Percentiles rank a stretch among this genome's conserved stretches.
phyloP scores from a whole-genome alignment of 345 rosid genomes.

The Eucalyptus erythrocorys region DNA sequence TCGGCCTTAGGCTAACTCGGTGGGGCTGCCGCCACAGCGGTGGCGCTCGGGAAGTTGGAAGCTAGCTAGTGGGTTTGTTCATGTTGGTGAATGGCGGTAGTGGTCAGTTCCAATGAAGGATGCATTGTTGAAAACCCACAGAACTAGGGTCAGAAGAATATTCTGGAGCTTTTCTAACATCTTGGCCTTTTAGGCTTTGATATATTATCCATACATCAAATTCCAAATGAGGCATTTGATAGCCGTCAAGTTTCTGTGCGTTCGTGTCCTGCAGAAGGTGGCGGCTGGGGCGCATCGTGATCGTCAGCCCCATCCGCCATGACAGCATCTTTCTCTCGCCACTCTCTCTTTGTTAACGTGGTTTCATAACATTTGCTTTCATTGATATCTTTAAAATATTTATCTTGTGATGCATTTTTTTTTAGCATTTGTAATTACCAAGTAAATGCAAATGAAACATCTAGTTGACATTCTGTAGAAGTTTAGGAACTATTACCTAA shows the following conservation, averaged over 20 bases:
- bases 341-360: not conserved
- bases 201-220: not conserved
- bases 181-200: not conserved
- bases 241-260: accelerated
- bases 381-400: no score
- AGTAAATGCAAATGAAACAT: no score
- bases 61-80: no score
- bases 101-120: not conserved
- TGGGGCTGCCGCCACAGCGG: not conserved
- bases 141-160: not conserved
- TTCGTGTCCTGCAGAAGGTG: no score
- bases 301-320: not conserved
- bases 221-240: not conserved
- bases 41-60: no score
- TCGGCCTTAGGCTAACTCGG: not conserved
- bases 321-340: not conserved
- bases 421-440: no score
- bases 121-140: not conserved
- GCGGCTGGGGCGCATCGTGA: no score
- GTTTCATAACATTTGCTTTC: no score
- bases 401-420: no score
- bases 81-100: not conserved
- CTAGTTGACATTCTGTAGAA: accelerated
- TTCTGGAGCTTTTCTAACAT: not conserved
- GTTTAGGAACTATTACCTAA: not conserved